These are phyloP conservation scores for Jimgerdemannia lactiflua DNA, from an alignment of 192 early-diverging fungal genomes.

Conservation along the genomic window DNA sequence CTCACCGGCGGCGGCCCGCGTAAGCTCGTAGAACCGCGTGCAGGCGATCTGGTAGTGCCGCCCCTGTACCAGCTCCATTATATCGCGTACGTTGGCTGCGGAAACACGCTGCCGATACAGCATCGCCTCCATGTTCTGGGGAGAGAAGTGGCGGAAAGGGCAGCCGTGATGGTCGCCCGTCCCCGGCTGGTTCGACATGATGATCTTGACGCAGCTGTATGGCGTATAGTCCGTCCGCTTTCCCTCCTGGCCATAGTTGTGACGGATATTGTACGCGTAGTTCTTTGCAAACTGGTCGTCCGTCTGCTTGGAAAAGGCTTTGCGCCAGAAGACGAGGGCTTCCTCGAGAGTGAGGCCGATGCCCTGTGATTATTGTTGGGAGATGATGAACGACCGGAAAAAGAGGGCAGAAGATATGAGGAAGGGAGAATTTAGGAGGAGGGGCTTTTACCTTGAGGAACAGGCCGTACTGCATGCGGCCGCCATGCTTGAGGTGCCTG, in stretches of 20 bases:
- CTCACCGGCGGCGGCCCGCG: constrained; percentile 1
- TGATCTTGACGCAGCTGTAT: constrained; percentile 86
- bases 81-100: constrained; percentile 60
- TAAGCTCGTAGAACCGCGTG: constrained; percentile 82
- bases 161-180: constrained; percentile 93
- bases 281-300: constrained; percentile 93
- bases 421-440: no score
- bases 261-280: constrained; percentile 93
- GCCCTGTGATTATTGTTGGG: constrained; percentile 37
- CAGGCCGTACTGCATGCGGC: constrained; percentile 88
- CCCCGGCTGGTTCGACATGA: constrained; percentile 73
- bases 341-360: constrained; percentile 88
- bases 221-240: constrained; percentile 76
- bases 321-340: constrained; percentile 90
- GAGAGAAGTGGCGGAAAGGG: constrained; percentile 84
- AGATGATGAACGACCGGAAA: background rate
- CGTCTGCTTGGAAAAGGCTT: constrained; percentile 72
- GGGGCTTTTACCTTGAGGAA: constrained; percentile 83
- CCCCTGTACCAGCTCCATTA: constrained; percentile 60
- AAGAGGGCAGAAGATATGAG: background rate
- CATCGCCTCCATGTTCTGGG: constrained; percentile 59
- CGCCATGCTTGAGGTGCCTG: constrained; percentile 83
- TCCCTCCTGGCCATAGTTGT: constrained; percentile 96
- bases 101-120: constrained; percentile 55
- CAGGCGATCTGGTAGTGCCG: constrained; percentile 95